These are phyloP conservation scores for Jatropha multifida DNA, from an alignment of 441 rosid species.

Conservation along the genomic window DNA sequence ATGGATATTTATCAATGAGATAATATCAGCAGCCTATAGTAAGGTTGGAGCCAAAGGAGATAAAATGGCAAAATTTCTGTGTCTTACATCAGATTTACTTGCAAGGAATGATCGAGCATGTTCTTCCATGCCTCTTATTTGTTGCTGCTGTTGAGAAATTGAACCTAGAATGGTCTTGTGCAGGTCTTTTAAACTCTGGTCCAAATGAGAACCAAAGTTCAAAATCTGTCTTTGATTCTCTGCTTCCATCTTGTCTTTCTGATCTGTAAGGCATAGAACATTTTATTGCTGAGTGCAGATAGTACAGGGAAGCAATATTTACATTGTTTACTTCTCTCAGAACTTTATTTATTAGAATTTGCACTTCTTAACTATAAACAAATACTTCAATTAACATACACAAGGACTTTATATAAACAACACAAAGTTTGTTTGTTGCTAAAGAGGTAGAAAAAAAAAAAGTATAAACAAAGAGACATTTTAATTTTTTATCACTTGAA, in stretches of 20 bases:
- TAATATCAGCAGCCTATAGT: neutral
- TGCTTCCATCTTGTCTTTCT: slow-evolving; percentile 73
- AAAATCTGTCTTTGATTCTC: slow-evolving; percentile 67
- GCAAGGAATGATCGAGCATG: slow-evolving; percentile 63
- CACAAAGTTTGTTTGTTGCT: too few species aligned
- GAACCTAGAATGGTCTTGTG: slow-evolving; percentile 74
- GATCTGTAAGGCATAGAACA: slow-evolving; percentile 42
- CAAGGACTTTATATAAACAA: too few species aligned
- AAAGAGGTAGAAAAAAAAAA: too few species aligned
- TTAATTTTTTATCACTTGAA: too few species aligned
- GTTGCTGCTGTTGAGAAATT: slow-evolving; percentile 82
- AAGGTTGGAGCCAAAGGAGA: neutral
- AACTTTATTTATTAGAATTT: neutral
- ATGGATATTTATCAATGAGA: slow-evolving; percentile 16
- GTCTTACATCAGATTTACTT: slow-evolving; percentile 76
- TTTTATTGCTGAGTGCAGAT: neutral
- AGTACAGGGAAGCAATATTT: neutral
- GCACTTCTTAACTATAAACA: neutral
- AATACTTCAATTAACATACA: neutral
- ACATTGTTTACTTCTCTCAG: neutral
- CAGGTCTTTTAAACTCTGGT: slow-evolving; percentile 61
- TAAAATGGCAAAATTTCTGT: slow-evolving; percentile 8
- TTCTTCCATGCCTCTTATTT: slow-evolving; percentile 80
- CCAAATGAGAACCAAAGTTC: slow-evolving; percentile 86
- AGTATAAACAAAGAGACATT: too few species aligned